Evolutionary conservation across 1,139 yeast genomes (phyloP).

Genomic region (Yamadazyma blattariae): DNA sequence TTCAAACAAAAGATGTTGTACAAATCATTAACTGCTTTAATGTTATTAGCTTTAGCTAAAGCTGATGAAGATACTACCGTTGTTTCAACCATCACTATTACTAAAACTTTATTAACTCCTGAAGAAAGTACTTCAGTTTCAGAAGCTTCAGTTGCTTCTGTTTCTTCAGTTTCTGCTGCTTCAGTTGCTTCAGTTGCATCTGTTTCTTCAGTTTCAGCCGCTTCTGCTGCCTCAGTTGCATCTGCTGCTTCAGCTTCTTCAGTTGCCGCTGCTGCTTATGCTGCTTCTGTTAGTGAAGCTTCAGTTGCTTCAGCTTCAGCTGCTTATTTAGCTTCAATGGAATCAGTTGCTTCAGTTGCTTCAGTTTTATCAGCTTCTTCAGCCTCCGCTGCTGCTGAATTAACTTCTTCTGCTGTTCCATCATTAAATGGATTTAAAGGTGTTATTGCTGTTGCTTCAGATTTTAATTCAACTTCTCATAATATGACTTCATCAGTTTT

Average conservation of each 20-base stretch:
- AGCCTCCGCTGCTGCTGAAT: constrained; percentile 13
- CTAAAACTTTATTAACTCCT: constrained; percentile 43
- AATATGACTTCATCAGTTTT: constrained; percentile 8
- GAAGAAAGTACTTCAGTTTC: constrained; percentile 32
- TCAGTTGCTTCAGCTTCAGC: constrained; percentile 16
- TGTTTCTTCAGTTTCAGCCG: constrained; percentile 6
- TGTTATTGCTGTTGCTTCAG: constrained; percentile 46
- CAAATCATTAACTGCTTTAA: constrained; percentile 21
- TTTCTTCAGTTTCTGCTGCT: constrained; percentile 14
- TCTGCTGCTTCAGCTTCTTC: constrained; percentile 13
- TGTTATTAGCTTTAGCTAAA: constrained; percentile 24
- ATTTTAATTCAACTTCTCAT: constrained; percentile 17
- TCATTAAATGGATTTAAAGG: constrained; percentile 40
- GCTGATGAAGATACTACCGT: constrained; percentile 44
- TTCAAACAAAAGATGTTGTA: constrained; percentile 25
- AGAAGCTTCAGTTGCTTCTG: constrained; percentile 17
- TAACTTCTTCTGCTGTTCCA: constrained; percentile 13
- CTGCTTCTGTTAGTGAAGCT: constrained; percentile 30
- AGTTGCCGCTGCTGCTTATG: constrained; percentile 20
- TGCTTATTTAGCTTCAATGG: constrained; percentile 15
- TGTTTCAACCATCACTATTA: constrained; percentile 38
- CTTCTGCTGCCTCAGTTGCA: constrained; percentile 11
- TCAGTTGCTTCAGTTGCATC: constrained; percentile 7
- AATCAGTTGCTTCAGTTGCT: constrained; percentile 16
- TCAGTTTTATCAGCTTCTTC: constrained; percentile 10